Percentiles rank a stretch among this genome's conserved stretches.
phyloP scores from a whole-genome alignment of 768 basidiomycete genomes.

The Auriscalpium microsporum region DNA sequence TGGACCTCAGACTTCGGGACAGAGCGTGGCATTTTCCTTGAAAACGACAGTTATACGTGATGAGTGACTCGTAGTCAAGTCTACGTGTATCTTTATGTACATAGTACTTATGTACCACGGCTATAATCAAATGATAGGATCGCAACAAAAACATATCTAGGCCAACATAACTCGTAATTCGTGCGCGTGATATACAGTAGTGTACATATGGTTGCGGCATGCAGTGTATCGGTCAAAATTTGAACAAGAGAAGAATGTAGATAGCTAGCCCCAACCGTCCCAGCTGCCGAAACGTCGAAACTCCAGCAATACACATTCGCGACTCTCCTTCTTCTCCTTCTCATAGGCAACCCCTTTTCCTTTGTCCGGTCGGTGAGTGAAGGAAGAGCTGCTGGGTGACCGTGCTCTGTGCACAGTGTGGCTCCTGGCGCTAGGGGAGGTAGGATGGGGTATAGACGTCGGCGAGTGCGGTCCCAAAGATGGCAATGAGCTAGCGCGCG shows the following conservation, averaged over 20 bases:
- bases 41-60: too few relatives aligned
- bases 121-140: too few relatives aligned
- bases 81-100: too few relatives aligned
- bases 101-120: too few relatives aligned
- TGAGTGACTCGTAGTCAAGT: too few relatives aligned
- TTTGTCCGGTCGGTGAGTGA: constrained; percentile 35
- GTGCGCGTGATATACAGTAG: background rate
- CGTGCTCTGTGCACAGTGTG: constrained; percentile 33
- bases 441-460: constrained; percentile 16
- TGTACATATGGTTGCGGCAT: constrained; percentile 9
- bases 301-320: constrained; percentile 64
- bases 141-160: too few relatives aligned
- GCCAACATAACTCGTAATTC: background rate
- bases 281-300: constrained; percentile 78
- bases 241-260: too few relatives aligned
- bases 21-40: too few relatives aligned
- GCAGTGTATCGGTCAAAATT: background rate
- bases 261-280: constrained; percentile 66
- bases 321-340: constrained; percentile 49
- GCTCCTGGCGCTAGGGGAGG: constrained; percentile 34
- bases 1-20: too few relatives aligned
- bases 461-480: constrained; percentile 12
- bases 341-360: constrained; percentile 55
- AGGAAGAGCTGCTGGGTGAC: constrained; percentile 49
- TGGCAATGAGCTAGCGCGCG: constrained; percentile 25